phyloP scores from a whole-genome alignment of 352 stramenopile species.

The Globisporangium orthogonon region DNA sequence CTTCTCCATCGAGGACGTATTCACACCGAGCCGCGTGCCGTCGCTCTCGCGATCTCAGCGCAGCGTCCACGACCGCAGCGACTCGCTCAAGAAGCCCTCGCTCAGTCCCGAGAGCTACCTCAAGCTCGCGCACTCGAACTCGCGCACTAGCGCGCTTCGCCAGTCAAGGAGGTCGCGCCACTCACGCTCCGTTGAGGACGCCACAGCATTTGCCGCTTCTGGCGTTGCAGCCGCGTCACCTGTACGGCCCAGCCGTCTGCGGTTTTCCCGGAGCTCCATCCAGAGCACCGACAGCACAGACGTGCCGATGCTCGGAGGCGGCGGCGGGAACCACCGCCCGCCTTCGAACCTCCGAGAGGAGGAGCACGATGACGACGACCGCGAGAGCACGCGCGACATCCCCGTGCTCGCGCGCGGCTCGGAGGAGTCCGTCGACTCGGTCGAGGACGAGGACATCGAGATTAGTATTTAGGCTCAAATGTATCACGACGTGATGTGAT shows the following conservation, averaged over 20 bases:
- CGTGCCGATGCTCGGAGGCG: constrained; percentile 10
- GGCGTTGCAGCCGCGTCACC: background rate
- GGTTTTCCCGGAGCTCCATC: constrained; percentile 4
- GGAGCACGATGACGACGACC: background rate
- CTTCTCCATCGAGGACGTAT: constrained; percentile 6
- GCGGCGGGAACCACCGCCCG: background rate
- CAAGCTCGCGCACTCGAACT: constrained; percentile 4
- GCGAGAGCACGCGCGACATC: constrained; percentile 9
- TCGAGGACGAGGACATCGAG: constrained; percentile 16
- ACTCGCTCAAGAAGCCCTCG: background rate
- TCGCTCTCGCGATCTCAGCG: constrained; percentile 5
- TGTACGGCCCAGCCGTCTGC: background rate
- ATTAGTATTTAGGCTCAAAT: constrained; percentile 12
- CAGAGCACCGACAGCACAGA: constrained; percentile 8
- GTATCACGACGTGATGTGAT: background rate
- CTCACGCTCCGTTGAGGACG: background rate
- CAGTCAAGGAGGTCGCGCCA: constrained; percentile 3
- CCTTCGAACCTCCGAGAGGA: background rate
- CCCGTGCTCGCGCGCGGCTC: constrained; percentile 15
- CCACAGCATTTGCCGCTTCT: too few species aligned
- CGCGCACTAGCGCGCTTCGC: background rate
- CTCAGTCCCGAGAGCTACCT: constrained; percentile 10
- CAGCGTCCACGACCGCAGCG: background rate
- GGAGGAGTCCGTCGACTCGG: constrained; percentile 14
- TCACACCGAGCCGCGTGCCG: constrained; percentile 15